Evolutionary conservation across 768 basidiomycete species (phyloP).

Genomic region (Goffeauzyma gilvescens): DNA sequence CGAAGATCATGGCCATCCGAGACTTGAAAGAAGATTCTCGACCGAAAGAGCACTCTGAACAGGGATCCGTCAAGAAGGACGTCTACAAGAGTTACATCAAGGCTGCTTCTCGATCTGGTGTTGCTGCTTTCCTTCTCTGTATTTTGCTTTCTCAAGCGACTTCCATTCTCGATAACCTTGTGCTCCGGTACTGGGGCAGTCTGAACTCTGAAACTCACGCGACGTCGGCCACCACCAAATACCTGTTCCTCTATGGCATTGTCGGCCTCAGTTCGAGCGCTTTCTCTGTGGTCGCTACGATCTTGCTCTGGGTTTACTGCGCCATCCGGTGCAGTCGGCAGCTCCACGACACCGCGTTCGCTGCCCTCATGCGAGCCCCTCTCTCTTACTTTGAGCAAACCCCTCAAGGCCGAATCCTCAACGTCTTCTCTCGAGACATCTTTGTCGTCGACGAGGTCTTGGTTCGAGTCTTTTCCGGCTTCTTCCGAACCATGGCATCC

Average conservation of each 20-base stretch:
- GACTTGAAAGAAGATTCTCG: constrained; percentile 31
- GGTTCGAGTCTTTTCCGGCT: constrained; percentile 51
- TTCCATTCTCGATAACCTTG: constrained; percentile 35
- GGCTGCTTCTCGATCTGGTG: constrained; percentile 58
- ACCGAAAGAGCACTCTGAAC: constrained; percentile 45
- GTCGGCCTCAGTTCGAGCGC: constrained; percentile 45
- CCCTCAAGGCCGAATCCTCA: constrained; percentile 53
- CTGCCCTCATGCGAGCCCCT: constrained; percentile 59
- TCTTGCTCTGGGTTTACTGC: constrained; percentile 61
- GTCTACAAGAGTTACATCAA: constrained; percentile 64
- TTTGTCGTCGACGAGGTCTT: constrained; percentile 56
- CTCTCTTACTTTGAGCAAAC: constrained; percentile 78
- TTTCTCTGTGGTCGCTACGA: constrained; percentile 40
- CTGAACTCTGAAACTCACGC: constrained; percentile 3
- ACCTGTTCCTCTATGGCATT: constrained; percentile 17
- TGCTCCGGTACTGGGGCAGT: constrained; percentile 8
- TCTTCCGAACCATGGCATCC: constrained; percentile 33
- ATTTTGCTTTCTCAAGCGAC: constrained; percentile 43
- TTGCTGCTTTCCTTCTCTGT: constrained; percentile 42
- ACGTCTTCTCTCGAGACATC: constrained; percentile 73
- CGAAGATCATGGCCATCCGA: constrained; percentile 28
- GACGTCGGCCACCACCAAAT: background rate
- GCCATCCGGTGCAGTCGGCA: constrained; percentile 51
- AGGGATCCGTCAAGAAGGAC: constrained; percentile 55
- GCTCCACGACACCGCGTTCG: constrained; percentile 45